phyloP scores from a whole-genome alignment of 2,329 filamentous ascomycete species.

The Ceratocystis alfenasii region DNA sequence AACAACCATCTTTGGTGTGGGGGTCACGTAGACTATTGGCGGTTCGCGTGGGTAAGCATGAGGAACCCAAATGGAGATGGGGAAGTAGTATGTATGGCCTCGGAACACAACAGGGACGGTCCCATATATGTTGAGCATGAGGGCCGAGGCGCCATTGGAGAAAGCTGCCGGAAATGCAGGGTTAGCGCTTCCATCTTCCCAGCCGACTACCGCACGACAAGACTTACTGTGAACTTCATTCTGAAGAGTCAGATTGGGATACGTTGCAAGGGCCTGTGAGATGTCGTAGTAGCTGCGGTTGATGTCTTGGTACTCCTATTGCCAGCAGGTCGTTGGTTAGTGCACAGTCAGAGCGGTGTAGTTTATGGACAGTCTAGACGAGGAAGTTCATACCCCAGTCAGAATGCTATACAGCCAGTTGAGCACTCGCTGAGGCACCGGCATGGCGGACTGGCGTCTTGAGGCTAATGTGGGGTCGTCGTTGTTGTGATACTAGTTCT shows the following conservation, averaged over 20 bases:
- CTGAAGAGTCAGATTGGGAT: slow-evolving; percentile 66
- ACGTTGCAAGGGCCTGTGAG: slow-evolving; percentile 66
- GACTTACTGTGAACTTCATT: slow-evolving; percentile 88
- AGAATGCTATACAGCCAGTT: slow-evolving; percentile 93
- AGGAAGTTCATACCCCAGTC: slow-evolving; percentile 47
- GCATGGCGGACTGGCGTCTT: slow-evolving; percentile 35
- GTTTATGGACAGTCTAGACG: too few relatives aligned
- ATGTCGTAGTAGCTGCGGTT: slow-evolving; percentile 89
- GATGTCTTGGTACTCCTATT: slow-evolving; percentile 81
- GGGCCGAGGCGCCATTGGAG: slow-evolving; percentile 72
- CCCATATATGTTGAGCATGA: slow-evolving; percentile 75
- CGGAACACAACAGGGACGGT: slow-evolving; percentile 87
- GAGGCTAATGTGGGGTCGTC: neutral
- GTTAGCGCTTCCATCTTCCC: slow-evolving; percentile 17
- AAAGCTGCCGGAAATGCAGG: slow-evolving; percentile 50
- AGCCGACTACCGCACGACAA: neutral
- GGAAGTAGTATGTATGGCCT: slow-evolving; percentile 80
- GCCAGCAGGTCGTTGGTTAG: neutral
- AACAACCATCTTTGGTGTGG: slow-evolving; percentile 77
- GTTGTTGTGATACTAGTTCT: neutral
- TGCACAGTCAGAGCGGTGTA: neutral
- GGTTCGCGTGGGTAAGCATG: slow-evolving; percentile 78
- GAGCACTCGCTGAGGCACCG: slow-evolving; percentile 77
- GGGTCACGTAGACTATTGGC: slow-evolving; percentile 78
- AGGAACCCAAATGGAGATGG: slow-evolving; percentile 84